Conservation (phyloP, 345 rosid species). For the Boechera retrofracta region DNA sequence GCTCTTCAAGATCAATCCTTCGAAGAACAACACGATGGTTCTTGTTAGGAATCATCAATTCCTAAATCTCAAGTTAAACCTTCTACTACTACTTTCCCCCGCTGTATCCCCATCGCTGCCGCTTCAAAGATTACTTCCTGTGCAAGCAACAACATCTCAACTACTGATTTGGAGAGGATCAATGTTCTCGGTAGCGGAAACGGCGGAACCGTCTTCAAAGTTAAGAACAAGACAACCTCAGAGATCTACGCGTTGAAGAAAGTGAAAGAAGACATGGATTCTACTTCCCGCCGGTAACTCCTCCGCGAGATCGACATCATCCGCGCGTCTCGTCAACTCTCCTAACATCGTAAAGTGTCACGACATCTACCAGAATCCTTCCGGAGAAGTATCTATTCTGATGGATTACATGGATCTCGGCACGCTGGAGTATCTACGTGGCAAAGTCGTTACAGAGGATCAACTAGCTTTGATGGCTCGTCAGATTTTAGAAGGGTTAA, state of each 20-base stretch:
- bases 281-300: conserved; percentile 47
- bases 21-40: conserved; percentile 51
- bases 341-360: conserved; percentile 68
- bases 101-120: conserved; percentile 20
- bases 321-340: conserved; percentile 62
- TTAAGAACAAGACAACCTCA: conserved; percentile 58
- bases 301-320: conserved; percentile 73
- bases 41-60: conserved; percentile 62
- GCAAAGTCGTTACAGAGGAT: conserved; percentile 50
- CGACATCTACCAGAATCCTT: conserved; percentile 57
- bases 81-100: conserved; percentile 10
- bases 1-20: conserved; percentile 8
- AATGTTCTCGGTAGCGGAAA: conserved; percentile 78
- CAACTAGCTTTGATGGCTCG: conserved; percentile 58
- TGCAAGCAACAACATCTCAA: conserved; percentile 29
- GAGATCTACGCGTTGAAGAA: conserved; percentile 68
- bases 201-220: conserved; percentile 84
- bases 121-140: not conserved
- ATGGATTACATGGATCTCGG: conserved; percentile 87
- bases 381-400: conserved; percentile 55
- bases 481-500: conserved; percentile 66
- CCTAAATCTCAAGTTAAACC: conserved; percentile 65
- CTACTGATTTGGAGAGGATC: conserved; percentile 61
- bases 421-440: conserved; percentile 59
- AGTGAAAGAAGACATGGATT: conserved; percentile 57